phyloP scores from a whole-genome alignment of 768 basidiomycete genomes.

The Hygrocybe punicea region DNA sequence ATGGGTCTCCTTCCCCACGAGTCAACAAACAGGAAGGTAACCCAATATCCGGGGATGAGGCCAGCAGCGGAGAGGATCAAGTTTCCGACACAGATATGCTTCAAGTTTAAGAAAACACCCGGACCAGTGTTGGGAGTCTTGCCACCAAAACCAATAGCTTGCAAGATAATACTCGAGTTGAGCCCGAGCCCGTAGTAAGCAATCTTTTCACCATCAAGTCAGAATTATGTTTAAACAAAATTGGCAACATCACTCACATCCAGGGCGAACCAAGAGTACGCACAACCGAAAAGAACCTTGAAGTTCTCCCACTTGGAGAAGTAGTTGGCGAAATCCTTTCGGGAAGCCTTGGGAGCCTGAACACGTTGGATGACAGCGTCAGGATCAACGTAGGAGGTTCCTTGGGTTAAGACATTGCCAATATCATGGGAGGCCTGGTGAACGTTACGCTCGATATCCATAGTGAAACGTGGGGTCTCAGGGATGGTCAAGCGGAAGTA shows the following conservation, averaged over 20 bases:
- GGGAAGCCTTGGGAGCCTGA: constrained; percentile 64
- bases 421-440: constrained; percentile 73
- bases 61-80: constrained; percentile 73
- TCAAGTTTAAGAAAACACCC: constrained; percentile 54
- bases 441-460: constrained; percentile 87
- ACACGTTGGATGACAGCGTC: constrained; percentile 59
- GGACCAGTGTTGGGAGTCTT: constrained; percentile 32
- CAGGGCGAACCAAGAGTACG: constrained; percentile 88
- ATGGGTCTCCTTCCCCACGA: constrained; percentile 79
- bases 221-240: background rate
- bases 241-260: constrained; percentile 47
- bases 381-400: constrained; percentile 46
- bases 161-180: constrained; percentile 74
- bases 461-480: constrained; percentile 86
- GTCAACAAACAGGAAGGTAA: constrained; percentile 64
- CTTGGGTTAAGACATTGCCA: constrained; percentile 56
- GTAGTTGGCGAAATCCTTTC: constrained; percentile 62
- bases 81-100: constrained; percentile 71
- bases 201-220: constrained; percentile 42
- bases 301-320: constrained; percentile 74
- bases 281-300: constrained; percentile 73
- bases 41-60: constrained; percentile 79
- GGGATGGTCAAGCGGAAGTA: constrained; percentile 94
- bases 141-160: constrained; percentile 69
- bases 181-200: constrained; percentile 89